Evolutionary conservation across 148 eudicot species (phyloP).

Genomic region (Persicaria maculosa): DNA sequence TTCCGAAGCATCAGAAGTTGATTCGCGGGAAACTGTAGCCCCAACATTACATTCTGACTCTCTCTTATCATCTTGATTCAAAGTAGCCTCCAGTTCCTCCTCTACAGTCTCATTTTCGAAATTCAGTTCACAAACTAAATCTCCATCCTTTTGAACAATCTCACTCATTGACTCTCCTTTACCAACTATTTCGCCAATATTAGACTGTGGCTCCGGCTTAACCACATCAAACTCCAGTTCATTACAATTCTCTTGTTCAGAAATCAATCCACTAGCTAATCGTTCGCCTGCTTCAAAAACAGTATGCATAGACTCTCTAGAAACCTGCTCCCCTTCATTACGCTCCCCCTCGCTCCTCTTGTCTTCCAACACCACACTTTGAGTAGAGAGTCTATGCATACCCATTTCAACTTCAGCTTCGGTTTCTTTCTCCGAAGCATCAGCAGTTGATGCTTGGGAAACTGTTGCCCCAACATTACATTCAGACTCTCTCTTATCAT

Average conservation of each 20-base stretch:
- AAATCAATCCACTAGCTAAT: background rate
- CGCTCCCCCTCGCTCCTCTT: background rate
- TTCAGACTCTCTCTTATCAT: too few relatives aligned
- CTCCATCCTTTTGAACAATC: slow-evolving; percentile 3
- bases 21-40: background rate
- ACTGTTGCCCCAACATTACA: too few relatives aligned
- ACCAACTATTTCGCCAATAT: too few relatives aligned
- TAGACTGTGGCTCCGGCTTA: too few relatives aligned
- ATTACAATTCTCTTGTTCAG: background rate
- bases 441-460: background rate
- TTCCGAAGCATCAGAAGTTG: background rate
- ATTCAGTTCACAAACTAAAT: slow-evolving; percentile 6
- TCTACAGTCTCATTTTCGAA: background rate
- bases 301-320: background rate
- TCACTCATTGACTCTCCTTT: background rate
- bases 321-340: slow-evolving; percentile 16
- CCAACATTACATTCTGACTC: background rate
- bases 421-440: slow-evolving; percentile 7
- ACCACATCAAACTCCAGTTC: too few relatives aligned
- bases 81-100: background rate
- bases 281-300: background rate
- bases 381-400: slow-evolving; percentile 18
- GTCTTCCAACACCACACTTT: slow-evolving; percentile 14
- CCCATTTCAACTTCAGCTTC: slow-evolving; percentile 24
- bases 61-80: background rate